A percentile compares a stretch with the other conserved stretches of the same genome.
phyloP scores from a whole-genome alignment of 2,329 filamentous ascomycete species.

The Leptographium procerum region DNA sequence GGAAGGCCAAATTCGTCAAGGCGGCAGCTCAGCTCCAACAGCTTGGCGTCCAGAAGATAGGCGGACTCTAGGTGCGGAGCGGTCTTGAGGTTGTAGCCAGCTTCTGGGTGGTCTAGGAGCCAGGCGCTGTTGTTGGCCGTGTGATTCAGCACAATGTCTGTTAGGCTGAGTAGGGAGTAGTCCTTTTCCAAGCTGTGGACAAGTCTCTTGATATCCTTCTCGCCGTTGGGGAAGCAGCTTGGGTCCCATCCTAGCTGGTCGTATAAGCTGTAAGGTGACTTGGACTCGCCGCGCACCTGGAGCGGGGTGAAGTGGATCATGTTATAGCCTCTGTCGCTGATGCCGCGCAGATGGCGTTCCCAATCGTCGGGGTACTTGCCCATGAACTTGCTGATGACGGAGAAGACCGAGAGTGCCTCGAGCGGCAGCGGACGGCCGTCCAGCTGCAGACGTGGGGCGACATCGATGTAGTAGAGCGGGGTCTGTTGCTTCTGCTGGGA shows the following conservation, averaged over 20 bases:
- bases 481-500: conserved; percentile 53
- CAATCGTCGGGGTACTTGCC: conserved; percentile 82
- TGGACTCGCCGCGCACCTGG: conserved; percentile 77
- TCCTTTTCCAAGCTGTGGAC: conserved; percentile 73
- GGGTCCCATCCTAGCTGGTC: conserved; percentile 85
- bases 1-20: conserved; percentile 64
- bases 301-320: conserved; percentile 98
- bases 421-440: conserved; percentile 66
- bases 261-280: conserved; percentile 94
- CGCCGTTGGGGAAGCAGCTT: conserved; percentile 69
- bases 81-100: conserved; percentile 86
- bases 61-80: conserved; percentile 66
- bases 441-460: conserved; percentile 68
- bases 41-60: conserved; percentile 47
- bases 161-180: conserved; percentile 75
- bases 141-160: conserved; percentile 96
- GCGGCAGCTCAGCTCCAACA: conserved; percentile 66
- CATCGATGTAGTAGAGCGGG: conserved; percentile 81
- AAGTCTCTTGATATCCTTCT: conserved; percentile 67
- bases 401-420: conserved; percentile 82
- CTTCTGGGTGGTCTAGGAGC: conserved; percentile 88
- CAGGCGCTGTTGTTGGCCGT: conserved; percentile 92
- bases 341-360: conserved; percentile 79
- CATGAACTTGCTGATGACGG: conserved; percentile 96
- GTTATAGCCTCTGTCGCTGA: conserved; percentile 88